phyloP scores from a whole-genome alignment of 2,329 filamentous ascomycete species.

The Elsinoe ampelina region DNA sequence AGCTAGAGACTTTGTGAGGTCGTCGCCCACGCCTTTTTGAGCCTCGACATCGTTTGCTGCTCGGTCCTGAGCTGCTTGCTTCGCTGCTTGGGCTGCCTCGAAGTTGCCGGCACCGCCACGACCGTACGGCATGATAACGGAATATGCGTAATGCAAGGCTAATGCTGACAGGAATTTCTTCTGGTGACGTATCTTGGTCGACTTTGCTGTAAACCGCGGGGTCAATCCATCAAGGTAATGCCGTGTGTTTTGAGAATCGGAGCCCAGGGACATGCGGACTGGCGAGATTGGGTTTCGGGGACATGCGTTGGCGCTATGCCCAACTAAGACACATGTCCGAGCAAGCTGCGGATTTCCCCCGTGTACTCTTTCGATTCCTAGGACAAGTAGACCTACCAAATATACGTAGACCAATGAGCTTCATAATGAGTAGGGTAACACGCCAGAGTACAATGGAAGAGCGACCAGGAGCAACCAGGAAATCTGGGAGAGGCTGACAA shows the following conservation, averaged over 20 bases:
- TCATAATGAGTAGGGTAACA: too few species aligned
- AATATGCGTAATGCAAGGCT: neutral
- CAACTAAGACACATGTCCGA: neutral
- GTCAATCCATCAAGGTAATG: slow-evolving; percentile 11
- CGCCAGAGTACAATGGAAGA: too few species aligned
- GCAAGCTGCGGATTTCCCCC: neutral
- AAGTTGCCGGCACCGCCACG: slow-evolving; percentile 41
- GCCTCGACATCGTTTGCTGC: slow-evolving; percentile 33
- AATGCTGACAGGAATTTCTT: too few species aligned
- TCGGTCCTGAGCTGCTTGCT: slow-evolving; percentile 16
- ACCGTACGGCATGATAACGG: slow-evolving; percentile 20
- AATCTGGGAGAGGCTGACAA: too few species aligned
- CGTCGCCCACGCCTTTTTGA: slow-evolving; percentile 16
- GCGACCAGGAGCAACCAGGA: too few species aligned
- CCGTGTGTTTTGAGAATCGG: neutral
- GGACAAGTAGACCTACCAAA: too few species aligned
- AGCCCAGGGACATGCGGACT: neutral
- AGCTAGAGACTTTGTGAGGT: slow-evolving; percentile 19
- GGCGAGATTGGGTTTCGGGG: neutral
- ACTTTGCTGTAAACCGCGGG: neutral
- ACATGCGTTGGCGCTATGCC: neutral
- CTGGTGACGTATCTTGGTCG: neutral
- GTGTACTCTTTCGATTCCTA: too few species aligned
- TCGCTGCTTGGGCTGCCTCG: slow-evolving; percentile 20
- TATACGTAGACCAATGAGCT: too few species aligned